A percentile compares a stretch with the other conserved stretches of the same genome.
These are phyloP conservation scores for Xerocomus potaroensis DNA, from an alignment of 768 basidiomycete species.

Conservation along the genomic window DNA sequence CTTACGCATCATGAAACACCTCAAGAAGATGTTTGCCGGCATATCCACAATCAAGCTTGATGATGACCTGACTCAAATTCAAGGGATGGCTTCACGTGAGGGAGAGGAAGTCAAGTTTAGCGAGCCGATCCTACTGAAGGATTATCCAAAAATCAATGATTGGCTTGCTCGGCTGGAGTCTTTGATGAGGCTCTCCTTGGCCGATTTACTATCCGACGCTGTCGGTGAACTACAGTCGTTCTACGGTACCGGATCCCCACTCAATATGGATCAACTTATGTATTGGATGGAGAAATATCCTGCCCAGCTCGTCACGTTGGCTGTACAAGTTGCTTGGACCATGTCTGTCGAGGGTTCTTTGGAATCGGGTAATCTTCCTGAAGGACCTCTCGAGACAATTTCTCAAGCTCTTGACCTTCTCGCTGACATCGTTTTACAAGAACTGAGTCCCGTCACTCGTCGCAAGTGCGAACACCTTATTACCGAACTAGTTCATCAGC, in stretches of 20 bases:
- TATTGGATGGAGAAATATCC: conserved; percentile 93
- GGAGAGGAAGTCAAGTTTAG: conserved; percentile 90
- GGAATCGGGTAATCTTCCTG: conserved; percentile 50
- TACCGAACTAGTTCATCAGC: conserved; percentile 96
- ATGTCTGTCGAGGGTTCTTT: conserved; percentile 70
- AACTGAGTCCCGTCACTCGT: conserved; percentile 85
- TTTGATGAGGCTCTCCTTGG: conserved; percentile 89
- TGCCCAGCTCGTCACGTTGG: conserved; percentile 94
- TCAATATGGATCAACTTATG: conserved; percentile 70
- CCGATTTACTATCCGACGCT: conserved; percentile 73
- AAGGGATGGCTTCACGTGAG: conserved; percentile 92
- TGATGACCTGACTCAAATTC: conserved; percentile 82
- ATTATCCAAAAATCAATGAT: conserved; percentile 97
- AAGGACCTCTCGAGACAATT: conserved; percentile 68
- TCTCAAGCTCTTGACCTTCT: conserved; percentile 85
- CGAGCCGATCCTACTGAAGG: conserved; percentile 80
- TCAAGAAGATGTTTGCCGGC: conserved; percentile 99
- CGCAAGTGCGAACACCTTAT: conserved; percentile 98
- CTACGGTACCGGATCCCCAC: conserved; percentile 60
- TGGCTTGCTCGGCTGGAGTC: conserved; percentile 92
- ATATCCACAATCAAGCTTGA: conserved; percentile 86
- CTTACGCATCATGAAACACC: conserved; percentile 95
- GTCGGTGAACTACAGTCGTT: conserved; percentile 77
- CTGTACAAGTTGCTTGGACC: conserved; percentile 95
- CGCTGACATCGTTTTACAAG: conserved; percentile 93